These are phyloP conservation scores for Scytalidium lignicola DNA, from an alignment of 2,329 filamentous ascomycete species.

Conservation along the genomic window DNA sequence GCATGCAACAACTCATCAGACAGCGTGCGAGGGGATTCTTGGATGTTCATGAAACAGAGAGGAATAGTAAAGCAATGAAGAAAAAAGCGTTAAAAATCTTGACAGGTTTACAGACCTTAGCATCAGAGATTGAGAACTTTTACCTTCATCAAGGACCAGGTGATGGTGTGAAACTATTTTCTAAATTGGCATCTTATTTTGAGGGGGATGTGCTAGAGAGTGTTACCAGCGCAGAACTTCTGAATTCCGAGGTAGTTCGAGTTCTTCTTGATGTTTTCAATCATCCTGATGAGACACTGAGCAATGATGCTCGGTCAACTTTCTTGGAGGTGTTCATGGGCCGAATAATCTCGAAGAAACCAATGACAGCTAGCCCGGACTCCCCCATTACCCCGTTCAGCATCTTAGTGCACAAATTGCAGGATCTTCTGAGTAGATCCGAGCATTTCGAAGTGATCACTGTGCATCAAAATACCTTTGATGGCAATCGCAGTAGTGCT, in stretches of 20 bases:
- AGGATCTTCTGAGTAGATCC: conserved; percentile 90
- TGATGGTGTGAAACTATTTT: conserved; percentile 65
- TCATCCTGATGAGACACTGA: conserved; percentile 57
- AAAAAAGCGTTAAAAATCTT: conserved; percentile 75
- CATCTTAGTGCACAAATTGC: conserved; percentile 85
- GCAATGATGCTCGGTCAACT: conserved; percentile 66
- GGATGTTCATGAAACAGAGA: conserved; percentile 73
- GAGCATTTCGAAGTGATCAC: conserved; percentile 98
- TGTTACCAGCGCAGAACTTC: conserved; percentile 90
- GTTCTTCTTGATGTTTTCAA: conserved; percentile 79
- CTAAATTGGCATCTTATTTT: conserved; percentile 74
- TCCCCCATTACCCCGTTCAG: conserved; percentile 82
- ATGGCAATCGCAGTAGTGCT: conserved; percentile 84
- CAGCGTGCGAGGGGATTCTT: conserved; percentile 78
- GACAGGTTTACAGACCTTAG: conserved; percentile 64
- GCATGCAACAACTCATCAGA: conserved; percentile 68
- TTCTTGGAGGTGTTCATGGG: conserved; percentile 95
- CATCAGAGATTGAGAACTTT: conserved; percentile 64
- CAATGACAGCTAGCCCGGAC: conserved; percentile 58
- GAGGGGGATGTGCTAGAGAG: conserved; percentile 84
- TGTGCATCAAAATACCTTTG: conserved; percentile 86
- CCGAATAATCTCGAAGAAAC: conserved; percentile 55
- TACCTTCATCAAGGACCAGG: conserved; percentile 54
- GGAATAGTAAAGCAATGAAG: conserved; percentile 66
- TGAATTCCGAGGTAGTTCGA: conserved; percentile 85